Base-by-base conservation (phyloP, 2,329 filamentous ascomycete species). In the Penicillium sp. region DNA sequence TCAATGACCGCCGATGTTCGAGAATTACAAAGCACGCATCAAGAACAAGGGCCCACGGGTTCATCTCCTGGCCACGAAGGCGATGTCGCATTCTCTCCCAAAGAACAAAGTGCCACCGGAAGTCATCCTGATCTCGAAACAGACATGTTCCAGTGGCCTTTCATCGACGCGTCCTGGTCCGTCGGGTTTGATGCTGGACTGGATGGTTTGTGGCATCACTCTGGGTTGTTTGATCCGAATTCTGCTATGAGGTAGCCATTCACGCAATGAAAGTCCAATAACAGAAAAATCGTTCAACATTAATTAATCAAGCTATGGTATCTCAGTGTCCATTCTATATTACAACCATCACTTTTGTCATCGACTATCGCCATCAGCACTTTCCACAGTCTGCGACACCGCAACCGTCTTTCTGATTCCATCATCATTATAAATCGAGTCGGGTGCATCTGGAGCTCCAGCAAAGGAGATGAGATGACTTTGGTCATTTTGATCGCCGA, bases 61-160 rank as follows among this genome's bases (percentile, higher is more conserved):
- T 50, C 63, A 15, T 59, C 68, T 2, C 61, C 66, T 22, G 58
- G 50, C 19, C 19, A 60, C 12, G 53, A 66, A 17, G 53, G 57
- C 28, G 60, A 63, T 3, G 7, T 37, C 9, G 40, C 51, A 0
- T 58, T 60, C 35, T 58, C 61, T n/a, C 2, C 40, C 5, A 56
- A 59, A 13, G 67, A 69, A 1, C 53, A 59, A 30, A 10, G 38
- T 47, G 19, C 24, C 9, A 28, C 61, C 10, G 33, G 56, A 45
- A 55, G 64, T 13, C 62, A 61, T 49, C 70, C 72, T 50, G 73
- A 76, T 22, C 55, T 76, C 1, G 74, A 77, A 47, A 67, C 70
- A 3, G 75, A 77, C 53, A 75, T 77, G 71, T 68, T 76, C 53
- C 74, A 77, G 59, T 77, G 75, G 75, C 75, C 75, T 0, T 77